phyloP scores from a whole-genome alignment of 2,329 filamentous ascomycete genomes.

The Purpureocillium lavendulum region DNA sequence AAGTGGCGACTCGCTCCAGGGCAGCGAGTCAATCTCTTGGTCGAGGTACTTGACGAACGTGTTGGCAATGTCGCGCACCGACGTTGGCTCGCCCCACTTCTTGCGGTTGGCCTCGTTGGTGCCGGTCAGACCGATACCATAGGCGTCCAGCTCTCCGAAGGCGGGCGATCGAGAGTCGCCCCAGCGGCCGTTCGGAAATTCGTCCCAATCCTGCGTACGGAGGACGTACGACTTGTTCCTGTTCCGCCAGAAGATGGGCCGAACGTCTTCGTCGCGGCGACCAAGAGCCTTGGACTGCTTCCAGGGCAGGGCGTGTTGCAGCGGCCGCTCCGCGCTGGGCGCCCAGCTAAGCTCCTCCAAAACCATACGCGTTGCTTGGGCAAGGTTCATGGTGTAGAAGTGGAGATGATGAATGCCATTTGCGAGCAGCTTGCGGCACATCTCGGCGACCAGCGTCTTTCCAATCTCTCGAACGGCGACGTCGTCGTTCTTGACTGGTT shows the following conservation, averaged over 20 bases:
- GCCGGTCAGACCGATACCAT: slow-evolving; percentile 87
- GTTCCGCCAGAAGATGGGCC: slow-evolving; percentile 98
- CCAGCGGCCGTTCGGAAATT: slow-evolving; percentile 98
- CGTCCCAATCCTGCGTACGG: slow-evolving; percentile 96
- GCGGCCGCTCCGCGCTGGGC: slow-evolving; percentile 67
- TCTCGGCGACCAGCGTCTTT: slow-evolving; percentile 74
- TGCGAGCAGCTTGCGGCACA: slow-evolving; percentile 80
- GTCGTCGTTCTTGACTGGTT: slow-evolving; percentile 96
- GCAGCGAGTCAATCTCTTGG: slow-evolving; percentile 71
- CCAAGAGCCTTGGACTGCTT: slow-evolving; percentile 86
- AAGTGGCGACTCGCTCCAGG: slow-evolving; percentile 90
- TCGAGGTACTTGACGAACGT: slow-evolving; percentile 82
- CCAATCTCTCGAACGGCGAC: slow-evolving; percentile 84
- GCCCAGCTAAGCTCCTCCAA: slow-evolving; percentile 81
- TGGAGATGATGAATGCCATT: slow-evolving; percentile 83
- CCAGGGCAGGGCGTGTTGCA: slow-evolving; percentile 91
- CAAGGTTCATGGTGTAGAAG: slow-evolving; percentile 99
- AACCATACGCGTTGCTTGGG: slow-evolving; percentile 87
- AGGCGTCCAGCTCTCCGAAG: slow-evolving; percentile 90
- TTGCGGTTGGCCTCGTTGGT: slow-evolving; percentile 95
- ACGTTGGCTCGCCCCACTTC: slow-evolving; percentile 82
- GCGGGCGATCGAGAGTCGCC: slow-evolving; percentile 93
- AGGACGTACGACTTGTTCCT: slow-evolving; percentile 92
- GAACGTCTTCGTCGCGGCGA: slow-evolving; percentile 86
- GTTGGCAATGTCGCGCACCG: slow-evolving; percentile 69